These are phyloP conservation scores for Phytophthora meadii DNA, from an alignment of 352 stramenopile genomes.

Conservation along the genomic window DNA sequence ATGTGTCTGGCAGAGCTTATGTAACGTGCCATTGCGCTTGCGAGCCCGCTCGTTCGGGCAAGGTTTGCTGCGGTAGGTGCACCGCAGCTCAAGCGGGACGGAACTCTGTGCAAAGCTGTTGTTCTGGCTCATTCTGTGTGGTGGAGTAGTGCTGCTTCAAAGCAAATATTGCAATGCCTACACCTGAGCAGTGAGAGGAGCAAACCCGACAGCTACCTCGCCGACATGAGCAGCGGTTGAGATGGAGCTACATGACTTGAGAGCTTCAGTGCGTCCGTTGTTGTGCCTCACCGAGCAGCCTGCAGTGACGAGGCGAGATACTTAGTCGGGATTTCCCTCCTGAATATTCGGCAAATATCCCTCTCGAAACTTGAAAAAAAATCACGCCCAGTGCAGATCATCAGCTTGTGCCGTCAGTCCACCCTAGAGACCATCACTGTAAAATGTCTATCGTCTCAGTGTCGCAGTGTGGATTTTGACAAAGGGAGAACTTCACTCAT, in stretches of 20 bases:
- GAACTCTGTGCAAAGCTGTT: constrained; percentile 5
- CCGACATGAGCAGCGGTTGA: constrained; percentile 8
- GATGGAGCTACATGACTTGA: constrained; percentile 4
- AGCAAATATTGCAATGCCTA: constrained; percentile 34
- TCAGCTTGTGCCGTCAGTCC: not conserved
- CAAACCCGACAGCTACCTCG: constrained; percentile 1
- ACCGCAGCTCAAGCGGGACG: constrained; percentile 39
- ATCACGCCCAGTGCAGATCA: constrained; percentile 9
- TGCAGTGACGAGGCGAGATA: constrained; percentile 13
- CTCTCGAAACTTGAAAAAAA: constrained; percentile 11
- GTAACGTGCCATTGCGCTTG: constrained; percentile 57
- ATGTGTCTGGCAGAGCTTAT: constrained; percentile 62
- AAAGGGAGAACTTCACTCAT: constrained; percentile 18
- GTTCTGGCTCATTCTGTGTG: constrained; percentile 26
- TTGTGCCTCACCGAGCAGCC: not conserved
- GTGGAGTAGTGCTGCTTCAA: constrained; percentile 14
- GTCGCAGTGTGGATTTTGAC: constrained; percentile 19
- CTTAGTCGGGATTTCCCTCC: constrained; percentile 20
- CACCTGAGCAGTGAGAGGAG: not conserved
- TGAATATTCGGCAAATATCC: constrained; percentile 27
- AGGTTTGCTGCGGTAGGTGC: constrained; percentile 56
- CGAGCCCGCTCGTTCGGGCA: constrained; percentile 54
- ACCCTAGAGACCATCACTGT: too few species aligned
- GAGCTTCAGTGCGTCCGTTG: constrained; percentile 3
- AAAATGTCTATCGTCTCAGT: too few species aligned